Evolutionary conservation across 2,329 filamentous ascomycete species (phyloP), one percentile per base, ranked within the genome.

Genomic region (Verticillium isaacii): DNA sequence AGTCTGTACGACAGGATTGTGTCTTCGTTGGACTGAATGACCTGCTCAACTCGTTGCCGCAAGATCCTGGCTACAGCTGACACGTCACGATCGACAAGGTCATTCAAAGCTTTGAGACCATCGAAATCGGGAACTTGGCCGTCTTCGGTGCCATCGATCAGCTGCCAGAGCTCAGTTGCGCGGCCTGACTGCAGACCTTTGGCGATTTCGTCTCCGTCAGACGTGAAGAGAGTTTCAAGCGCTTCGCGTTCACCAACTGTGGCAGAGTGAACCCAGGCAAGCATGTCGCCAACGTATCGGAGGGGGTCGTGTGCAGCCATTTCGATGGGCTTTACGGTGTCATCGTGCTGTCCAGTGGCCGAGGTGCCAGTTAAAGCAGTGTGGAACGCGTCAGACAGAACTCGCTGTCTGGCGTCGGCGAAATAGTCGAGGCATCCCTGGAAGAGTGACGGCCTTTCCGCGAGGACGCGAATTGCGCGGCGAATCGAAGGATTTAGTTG

Each of bases 241-340:
- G 93, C 93, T 75, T 99, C 95, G 59, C 91, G 86, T 74, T 99
- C 95, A 36, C 94, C 96, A 1, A 99, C 95, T 0, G 94, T 89
- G 2, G 93, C 91, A 0, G 95, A 97, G 73, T 99, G 95, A 6
- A 90, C 88, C 95, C 95, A 99, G 5, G 95, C 95, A 15, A 99
- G 83, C 93, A 99, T 99, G 72, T 99, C 95, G 60, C 95, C 93
- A 2, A 96, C 88, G 73, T 98, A 98, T 23, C 95, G 87, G 32
- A 98, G 78, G 1, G 92, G 89, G 70, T 99, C 95, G 72, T 98
- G 94, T 1, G 95, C 94, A 12, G 89, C 90, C 68, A 98, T 86
- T 72, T 99, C 94, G 66, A 99, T 99, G 0, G 95, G 94, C 71
- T 98, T 97, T 39, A 89, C 80, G 2, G 84, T 83, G 29, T 79